These are phyloP conservation scores for Cryptococcus jaspeensis DNA, from an alignment of 1,284 basidiomycete genomes.

Conservation along the genomic window DNA sequence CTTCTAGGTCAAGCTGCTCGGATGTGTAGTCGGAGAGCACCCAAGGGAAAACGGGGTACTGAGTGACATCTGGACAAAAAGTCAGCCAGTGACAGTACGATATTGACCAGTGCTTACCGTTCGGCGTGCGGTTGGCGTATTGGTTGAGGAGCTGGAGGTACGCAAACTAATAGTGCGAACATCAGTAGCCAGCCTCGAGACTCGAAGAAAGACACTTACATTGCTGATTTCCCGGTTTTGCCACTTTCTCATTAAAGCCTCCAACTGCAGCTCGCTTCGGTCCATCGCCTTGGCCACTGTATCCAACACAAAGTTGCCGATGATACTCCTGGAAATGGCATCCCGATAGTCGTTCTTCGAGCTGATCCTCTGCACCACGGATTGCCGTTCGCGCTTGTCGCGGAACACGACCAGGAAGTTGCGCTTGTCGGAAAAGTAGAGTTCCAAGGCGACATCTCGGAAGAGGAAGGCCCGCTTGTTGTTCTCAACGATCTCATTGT, in stretches of 20 bases:
- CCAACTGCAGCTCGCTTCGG: constrained; percentile 48
- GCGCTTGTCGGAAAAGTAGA: constrained; percentile 84
- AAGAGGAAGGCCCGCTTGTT: constrained; percentile 84
- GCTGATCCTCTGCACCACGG: constrained; percentile 62
- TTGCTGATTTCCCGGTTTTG: constrained; percentile 85
- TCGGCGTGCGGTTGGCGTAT: constrained; percentile 84
- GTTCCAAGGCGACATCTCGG: constrained; percentile 83
- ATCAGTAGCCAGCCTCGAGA: too few relatives aligned
- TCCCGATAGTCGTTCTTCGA: constrained; percentile 46
- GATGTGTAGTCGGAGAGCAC: constrained; percentile 83
- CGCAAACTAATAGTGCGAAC: constrained; percentile 61
- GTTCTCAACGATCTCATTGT: constrained; percentile 71
- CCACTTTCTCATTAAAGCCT: constrained; percentile 62
- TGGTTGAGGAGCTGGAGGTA: constrained; percentile 85
- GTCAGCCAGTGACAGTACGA: constrained; percentile 26
- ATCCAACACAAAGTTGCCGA: constrained; percentile 51
- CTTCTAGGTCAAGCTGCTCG: constrained; percentile 66
- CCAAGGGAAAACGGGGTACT: constrained; percentile 91
- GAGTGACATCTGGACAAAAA: constrained; percentile 68
- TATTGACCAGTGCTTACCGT: constrained; percentile 50
- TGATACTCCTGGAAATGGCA: constrained; percentile 40
- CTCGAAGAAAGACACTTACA: constrained; percentile 54
- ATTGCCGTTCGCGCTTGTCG: constrained; percentile 64
- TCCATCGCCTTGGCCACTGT: constrained; percentile 48
- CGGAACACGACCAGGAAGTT: constrained; percentile 77